Conservation (phyloP, 768 basidiomycete species). For the Sutorius australiensis region DNA sequence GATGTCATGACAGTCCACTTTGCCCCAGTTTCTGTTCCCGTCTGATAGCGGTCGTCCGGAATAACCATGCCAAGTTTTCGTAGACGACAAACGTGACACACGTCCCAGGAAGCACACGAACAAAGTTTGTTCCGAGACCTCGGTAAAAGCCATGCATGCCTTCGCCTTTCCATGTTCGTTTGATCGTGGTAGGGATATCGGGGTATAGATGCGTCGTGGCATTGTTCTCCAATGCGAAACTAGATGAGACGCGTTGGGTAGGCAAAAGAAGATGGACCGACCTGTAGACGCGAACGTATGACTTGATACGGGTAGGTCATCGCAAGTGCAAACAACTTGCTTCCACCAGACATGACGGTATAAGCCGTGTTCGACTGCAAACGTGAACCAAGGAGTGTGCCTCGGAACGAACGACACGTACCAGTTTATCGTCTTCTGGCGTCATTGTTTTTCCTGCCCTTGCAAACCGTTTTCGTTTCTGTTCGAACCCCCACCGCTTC, state of each 20-base stretch:
- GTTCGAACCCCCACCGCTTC: slow-evolving; percentile 85
- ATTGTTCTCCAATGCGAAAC: slow-evolving; percentile 48
- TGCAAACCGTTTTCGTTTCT: slow-evolving; percentile 61
- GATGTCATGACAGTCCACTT: slow-evolving; percentile 2
- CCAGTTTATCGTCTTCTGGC: slow-evolving; percentile 79
- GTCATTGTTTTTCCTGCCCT: slow-evolving; percentile 62
- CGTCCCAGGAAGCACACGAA: slow-evolving; percentile 93
- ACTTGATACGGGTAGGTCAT: slow-evolving; percentile 98
- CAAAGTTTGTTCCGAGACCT: slow-evolving; percentile 89
- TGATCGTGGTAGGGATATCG: slow-evolving; percentile 76
- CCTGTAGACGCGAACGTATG: slow-evolving; percentile 89
- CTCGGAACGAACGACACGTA: slow-evolving; percentile 36
- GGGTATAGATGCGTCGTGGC: slow-evolving; percentile 68
- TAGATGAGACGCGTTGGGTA: background rate
- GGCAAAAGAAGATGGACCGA: slow-evolving; percentile 29
- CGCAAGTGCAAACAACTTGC: slow-evolving; percentile 80
- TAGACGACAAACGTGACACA: slow-evolving; percentile 99
- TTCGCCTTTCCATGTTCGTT: slow-evolving; percentile 77
- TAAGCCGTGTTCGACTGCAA: slow-evolving; percentile 85
- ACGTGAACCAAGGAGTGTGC: background rate
- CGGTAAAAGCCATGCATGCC: slow-evolving; percentile 88
- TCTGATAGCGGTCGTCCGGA: slow-evolving; percentile 61
- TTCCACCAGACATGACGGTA: slow-evolving; percentile 86
- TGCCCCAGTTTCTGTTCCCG: slow-evolving; percentile 32
- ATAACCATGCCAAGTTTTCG: slow-evolving; percentile 83